Conservation (phyloP, 352 stramenopile species). For the Aphanomyces invadans region DNA sequence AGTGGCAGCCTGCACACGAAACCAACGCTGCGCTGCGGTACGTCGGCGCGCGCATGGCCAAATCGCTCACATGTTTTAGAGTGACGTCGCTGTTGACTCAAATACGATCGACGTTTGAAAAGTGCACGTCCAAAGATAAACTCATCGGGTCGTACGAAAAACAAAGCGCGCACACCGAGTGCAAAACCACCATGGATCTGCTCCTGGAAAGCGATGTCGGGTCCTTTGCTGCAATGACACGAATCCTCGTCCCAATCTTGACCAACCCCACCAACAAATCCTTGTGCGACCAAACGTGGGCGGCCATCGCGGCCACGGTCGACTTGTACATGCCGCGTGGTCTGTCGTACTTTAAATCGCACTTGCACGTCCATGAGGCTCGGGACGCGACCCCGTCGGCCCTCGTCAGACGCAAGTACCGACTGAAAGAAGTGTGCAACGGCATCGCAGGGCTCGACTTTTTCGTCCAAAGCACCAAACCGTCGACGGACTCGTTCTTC, state of each 20-base stretch:
- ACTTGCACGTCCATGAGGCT: conserved; percentile 20
- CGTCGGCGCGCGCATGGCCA: too few species aligned
- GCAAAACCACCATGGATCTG: conserved; percentile 22
- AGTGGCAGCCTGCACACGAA: too few species aligned
- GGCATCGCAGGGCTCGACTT: conserved; percentile 9
- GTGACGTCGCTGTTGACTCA: conserved; percentile 7
- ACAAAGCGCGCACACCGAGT: conserved; percentile 20
- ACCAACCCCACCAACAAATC: conserved; percentile 18
- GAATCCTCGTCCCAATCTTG: conserved; percentile 4
- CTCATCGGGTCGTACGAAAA: conserved; percentile 29
- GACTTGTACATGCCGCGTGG: conserved; percentile 22
- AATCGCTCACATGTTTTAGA: not conserved
- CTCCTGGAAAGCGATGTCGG: conserved; percentile 20
- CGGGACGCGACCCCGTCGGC: not conserved
- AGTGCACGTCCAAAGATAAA: conserved; percentile 26
- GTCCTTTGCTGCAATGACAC: conserved; percentile 19
- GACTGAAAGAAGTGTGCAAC: conserved; percentile 6
- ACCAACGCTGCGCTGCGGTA: not conserved
- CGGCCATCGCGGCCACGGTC: not conserved
- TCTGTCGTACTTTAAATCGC: conserved; percentile 20
- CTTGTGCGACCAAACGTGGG: conserved; percentile 21
- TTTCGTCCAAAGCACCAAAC: not conserved
- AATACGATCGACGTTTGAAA: conserved; percentile 21
- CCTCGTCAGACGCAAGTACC: not conserved
- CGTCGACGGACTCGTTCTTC: not conserved